Evolutionary conservation across 2,329 filamentous ascomycete genomes (phyloP), one percentile per base, ranked within the genome.

Genomic region (Neophaeococcomyces mojaviensis): DNA sequence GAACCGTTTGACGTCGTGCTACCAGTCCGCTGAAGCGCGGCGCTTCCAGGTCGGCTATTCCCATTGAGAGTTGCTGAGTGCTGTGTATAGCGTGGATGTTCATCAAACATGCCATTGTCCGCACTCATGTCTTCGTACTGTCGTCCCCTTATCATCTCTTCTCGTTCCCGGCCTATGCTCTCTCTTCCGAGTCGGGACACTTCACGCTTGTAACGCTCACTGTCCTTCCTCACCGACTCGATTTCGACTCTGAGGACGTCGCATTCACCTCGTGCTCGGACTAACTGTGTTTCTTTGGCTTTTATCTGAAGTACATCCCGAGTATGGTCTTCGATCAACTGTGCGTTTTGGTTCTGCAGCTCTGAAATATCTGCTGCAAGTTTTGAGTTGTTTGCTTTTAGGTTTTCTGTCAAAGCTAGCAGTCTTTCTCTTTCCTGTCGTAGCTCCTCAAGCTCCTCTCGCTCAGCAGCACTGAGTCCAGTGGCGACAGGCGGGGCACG

Each of bases 241-340:
- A 92, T 88, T 48, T 82, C 84, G 58, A 88, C 82, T 62, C 96
- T 88, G 0, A 89, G 86, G 0, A 86, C 81, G 63, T 97, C 90
- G 26, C 84, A 86, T 59, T 98, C 92, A 54, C 86, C 88, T 45
- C 89, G 78, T 9, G 92, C 89, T 36, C 92, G 83, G 8, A 97
- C 90, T 4, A 98, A 77, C 59, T 98, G 92, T 2, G 92, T 97
- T 65, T 98, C 92, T 67, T 98, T 98, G 12, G 92, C 92, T 65
- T 97, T 97, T 69, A 98, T 94, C 57, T 88, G 92, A 34, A 98
- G 74, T 0, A 96, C 88, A 59, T 98, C 90, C 39, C 90, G 78
- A 0, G 92, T 98, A 64, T 97, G 90, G 59, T 97, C 90, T 66
- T 98, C 92, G 50, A 98, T 98, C 28, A 98, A 74, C 52, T 92